A percentile compares a stretch with the other conserved stretches of the same genome.
Evolutionary conservation across 495 filamentous ascomycete species (phyloP).

Genomic region (Margaritispora aquatica): DNA sequence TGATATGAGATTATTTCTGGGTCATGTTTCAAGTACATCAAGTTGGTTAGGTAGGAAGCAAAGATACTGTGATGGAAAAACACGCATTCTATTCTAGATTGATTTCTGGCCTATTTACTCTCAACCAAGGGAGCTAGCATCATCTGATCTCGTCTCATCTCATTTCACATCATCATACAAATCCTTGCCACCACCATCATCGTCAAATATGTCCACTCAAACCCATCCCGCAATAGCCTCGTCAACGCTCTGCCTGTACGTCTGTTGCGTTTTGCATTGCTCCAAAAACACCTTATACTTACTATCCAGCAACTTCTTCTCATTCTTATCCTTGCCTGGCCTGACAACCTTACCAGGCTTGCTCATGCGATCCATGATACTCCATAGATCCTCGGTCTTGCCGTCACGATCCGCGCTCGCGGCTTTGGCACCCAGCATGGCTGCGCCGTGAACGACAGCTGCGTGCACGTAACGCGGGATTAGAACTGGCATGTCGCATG

Average conservation of each 20-base stretch:
- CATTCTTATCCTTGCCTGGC: constrained; percentile 58
- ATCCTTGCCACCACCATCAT: too few relatives aligned
- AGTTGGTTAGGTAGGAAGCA: too few relatives aligned
- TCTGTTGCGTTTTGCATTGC: constrained; percentile 67
- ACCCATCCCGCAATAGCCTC: constrained; percentile 51
- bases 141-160: too few relatives aligned
- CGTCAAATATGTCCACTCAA: too few relatives aligned
- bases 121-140: too few relatives aligned
- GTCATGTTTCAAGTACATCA: too few relatives aligned
- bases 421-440: constrained; percentile 95
- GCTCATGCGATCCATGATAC: constrained; percentile 95
- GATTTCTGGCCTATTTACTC: too few relatives aligned
- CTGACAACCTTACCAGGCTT: constrained; percentile 81
- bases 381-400: constrained; percentile 80
- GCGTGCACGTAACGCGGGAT: constrained; percentile 90
- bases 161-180: background rate
- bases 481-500: constrained; percentile 83
- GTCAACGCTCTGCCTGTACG: constrained; percentile 64
- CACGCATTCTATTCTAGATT: too few relatives aligned
- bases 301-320: constrained; percentile 71
- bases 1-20: too few relatives aligned
- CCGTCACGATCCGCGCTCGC: constrained; percentile 70
- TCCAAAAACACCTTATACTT: constrained; percentile 87
- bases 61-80: too few relatives aligned
- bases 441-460: constrained; percentile 93